Evolutionary conservation across 164 flowering plant species (phyloP).

Genomic region (Saururus chinensis): DNA sequence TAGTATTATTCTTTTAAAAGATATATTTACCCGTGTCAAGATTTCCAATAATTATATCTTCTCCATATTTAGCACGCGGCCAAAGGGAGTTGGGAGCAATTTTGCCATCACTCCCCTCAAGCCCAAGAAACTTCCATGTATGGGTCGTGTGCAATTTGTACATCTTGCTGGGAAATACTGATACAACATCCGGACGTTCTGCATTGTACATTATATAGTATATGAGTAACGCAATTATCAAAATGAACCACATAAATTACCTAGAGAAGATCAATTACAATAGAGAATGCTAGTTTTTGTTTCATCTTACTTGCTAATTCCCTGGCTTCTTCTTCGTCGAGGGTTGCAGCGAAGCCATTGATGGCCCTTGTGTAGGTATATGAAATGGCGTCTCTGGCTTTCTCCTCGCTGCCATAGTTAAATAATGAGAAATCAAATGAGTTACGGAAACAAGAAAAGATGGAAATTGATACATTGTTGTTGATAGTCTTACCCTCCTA

Average conservation of each 20-base stretch:
- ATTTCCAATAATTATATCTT: constrained; percentile 6
- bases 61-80: constrained; percentile 1
- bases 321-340: constrained; percentile 6
- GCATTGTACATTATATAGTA: background rate
- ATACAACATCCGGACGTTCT: constrained; percentile 4
- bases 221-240: background rate
- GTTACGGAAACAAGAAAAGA: no score
- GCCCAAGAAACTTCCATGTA: constrained; percentile 5
- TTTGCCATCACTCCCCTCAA: background rate
- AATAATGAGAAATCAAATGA: no score
- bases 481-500: background rate
- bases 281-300: constrained; percentile 2
- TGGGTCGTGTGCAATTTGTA: constrained; percentile 5
- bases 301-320: constrained; percentile 1
- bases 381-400: constrained; percentile 6
- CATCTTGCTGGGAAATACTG: background rate
- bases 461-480: no score
- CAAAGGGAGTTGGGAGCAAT: background rate
- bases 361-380: constrained; percentile 4
- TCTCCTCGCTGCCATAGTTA: constrained; percentile 6
- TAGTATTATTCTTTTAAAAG: no score
- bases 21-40: constrained; percentile 1
- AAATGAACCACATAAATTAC: no score
- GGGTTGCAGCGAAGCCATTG: constrained; percentile 6
- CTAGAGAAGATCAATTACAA: background rate